Percentiles rank a stretch among this genome's conserved stretches.
These are phyloP conservation scores for Fusarium metavorans DNA, from an alignment of 2,329 filamentous ascomycete species.

Conservation along the genomic window DNA sequence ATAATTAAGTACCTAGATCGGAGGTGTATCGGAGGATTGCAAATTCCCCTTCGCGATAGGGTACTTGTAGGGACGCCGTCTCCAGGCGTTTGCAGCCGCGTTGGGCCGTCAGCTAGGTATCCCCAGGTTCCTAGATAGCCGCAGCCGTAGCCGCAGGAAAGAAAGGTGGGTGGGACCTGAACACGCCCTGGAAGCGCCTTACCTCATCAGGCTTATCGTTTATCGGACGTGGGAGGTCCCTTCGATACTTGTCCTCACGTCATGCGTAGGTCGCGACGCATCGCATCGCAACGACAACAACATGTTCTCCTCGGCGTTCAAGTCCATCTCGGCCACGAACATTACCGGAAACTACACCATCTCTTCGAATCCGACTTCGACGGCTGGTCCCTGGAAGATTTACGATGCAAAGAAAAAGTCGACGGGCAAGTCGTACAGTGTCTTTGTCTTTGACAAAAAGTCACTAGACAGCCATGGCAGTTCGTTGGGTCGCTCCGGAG, in stretches of 20 bases:
- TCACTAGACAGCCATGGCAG: slow-evolving; percentile 73
- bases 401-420: slow-evolving; percentile 98
- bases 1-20: slow-evolving; percentile 36
- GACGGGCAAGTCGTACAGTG: slow-evolving; percentile 86
- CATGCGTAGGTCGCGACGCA: slow-evolving; percentile 8
- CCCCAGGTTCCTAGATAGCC: slow-evolving; percentile 25
- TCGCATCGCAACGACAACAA: slow-evolving; percentile 20
- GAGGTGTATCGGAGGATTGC: slow-evolving; percentile 46
- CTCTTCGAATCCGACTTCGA: slow-evolving; percentile 78
- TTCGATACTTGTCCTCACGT: slow-evolving; percentile 21
- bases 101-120: slow-evolving; percentile 38
- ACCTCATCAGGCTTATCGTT: slow-evolving; percentile 21
- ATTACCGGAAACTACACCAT: slow-evolving; percentile 93
- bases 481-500: slow-evolving; percentile 57
- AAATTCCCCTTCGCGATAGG: slow-evolving; percentile 39
- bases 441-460: slow-evolving; percentile 96
- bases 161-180: slow-evolving; percentile 1
- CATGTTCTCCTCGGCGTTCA: slow-evolving; percentile 95
- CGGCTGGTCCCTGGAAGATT: slow-evolving; percentile 95
- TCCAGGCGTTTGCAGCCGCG: slow-evolving; percentile 42
- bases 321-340: slow-evolving; percentile 90
- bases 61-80: slow-evolving; percentile 42
- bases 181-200: slow-evolving; percentile 9
- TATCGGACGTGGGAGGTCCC: slow-evolving; percentile 6
- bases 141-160: neutral